Percentiles rank a stretch among this genome's conserved stretches.
phyloP scores from a whole-genome alignment of 2,329 filamentous ascomycete species.

The Alternaria sp. region DNA sequence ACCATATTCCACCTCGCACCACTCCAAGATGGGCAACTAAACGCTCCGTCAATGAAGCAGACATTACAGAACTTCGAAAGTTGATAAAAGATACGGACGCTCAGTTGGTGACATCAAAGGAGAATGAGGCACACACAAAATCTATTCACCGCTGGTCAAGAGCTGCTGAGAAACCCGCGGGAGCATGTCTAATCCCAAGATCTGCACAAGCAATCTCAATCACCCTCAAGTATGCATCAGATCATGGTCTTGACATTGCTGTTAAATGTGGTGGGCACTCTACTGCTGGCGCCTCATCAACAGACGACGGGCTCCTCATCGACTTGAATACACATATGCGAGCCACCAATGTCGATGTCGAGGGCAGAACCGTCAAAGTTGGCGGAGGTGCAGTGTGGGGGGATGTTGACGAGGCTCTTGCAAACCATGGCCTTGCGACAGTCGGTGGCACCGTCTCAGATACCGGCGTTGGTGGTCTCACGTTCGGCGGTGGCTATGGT shows the following conservation, averaged over 20 bases:
- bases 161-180: conserved; percentile 16
- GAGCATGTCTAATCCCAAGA: conserved; percentile 17
- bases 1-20: neutral
- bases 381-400: conserved; percentile 19
- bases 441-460: conserved; percentile 19
- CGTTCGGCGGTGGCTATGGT: conserved; percentile 66
- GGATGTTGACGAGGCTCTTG: conserved; percentile 18
- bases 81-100: conserved; percentile 11
- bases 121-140: conserved; percentile 11
- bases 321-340: conserved; percentile 20
- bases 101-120: conserved; percentile 12
- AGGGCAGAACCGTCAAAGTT: conserved; percentile 14
- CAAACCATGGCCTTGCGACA: conserved; percentile 14
- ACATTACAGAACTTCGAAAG: conserved; percentile 11
- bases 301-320: conserved; percentile 19
- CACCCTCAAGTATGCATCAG: conserved; percentile 17
- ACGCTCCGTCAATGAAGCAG: conserved; percentile 2
- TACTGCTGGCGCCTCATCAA: conserved; percentile 21
- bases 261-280: conserved; percentile 22
- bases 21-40: conserved; percentile 3
- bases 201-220: conserved; percentile 16
- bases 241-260: conserved; percentile 18
- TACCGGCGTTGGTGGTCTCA: conserved; percentile 57
- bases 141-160: conserved; percentile 20
- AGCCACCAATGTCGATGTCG: conserved; percentile 10